These are phyloP conservation scores for Clonostachys sp. DNA, from an alignment of 2,329 filamentous ascomycete genomes.

Conservation along the genomic window DNA sequence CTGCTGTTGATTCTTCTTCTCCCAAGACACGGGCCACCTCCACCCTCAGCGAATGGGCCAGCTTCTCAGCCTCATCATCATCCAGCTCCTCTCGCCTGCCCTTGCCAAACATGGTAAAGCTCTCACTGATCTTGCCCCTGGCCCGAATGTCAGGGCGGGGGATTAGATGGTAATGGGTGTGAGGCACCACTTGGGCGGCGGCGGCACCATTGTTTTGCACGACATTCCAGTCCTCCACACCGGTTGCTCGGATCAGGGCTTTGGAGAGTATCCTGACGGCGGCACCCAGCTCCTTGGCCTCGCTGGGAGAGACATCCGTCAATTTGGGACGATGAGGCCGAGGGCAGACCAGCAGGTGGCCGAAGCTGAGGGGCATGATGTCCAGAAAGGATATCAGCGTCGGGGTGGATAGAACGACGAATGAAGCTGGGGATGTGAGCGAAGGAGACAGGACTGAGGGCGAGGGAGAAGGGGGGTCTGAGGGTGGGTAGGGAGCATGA, in stretches of 20 bases:
- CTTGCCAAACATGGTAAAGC: slow-evolving; percentile 80
- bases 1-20: slow-evolving; percentile 27
- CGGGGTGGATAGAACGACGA: slow-evolving; percentile 73
- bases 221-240: slow-evolving; percentile 85
- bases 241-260: slow-evolving; percentile 65
- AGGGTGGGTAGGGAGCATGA: slow-evolving; percentile 42
- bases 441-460: slow-evolving; percentile 20
- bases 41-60: slow-evolving; percentile 52
- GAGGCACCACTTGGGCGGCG: slow-evolving; percentile 87
- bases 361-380: slow-evolving; percentile 80
- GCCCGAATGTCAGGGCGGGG: slow-evolving; percentile 68
- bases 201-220: slow-evolving; percentile 92
- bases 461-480: slow-evolving; percentile 29
- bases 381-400: slow-evolving; percentile 84
- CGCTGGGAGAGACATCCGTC: slow-evolving; percentile 58
- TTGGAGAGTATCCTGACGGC: slow-evolving; percentile 69
- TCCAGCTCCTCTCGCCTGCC: slow-evolving; percentile 71
- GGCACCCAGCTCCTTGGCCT: slow-evolving; percentile 62
- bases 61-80: slow-evolving; percentile 61
- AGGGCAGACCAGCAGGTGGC: slow-evolving; percentile 80
- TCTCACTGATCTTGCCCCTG: slow-evolving; percentile 49
- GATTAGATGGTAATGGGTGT: slow-evolving; percentile 94
- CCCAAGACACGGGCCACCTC: slow-evolving; percentile 41
- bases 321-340: slow-evolving; percentile 75
- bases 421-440: slow-evolving; percentile 39